Conservation (phyloP, 768 basidiomycete genomes). For the Dentipellis sp. region DNA sequence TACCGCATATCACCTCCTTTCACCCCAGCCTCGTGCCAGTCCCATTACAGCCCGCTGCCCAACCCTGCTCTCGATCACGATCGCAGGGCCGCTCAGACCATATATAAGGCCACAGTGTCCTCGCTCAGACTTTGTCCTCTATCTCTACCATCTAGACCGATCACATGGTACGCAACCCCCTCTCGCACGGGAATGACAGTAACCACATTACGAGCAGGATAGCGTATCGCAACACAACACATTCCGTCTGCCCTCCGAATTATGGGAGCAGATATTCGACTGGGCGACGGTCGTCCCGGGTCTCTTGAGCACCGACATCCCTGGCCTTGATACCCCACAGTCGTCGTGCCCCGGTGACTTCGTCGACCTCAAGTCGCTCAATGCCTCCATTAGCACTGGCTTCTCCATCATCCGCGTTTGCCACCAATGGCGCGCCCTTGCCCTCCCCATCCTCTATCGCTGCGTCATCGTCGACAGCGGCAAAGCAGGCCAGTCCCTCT, state of each 20-base stretch:
- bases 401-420: not conserved
- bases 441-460: not conserved
- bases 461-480: not conserved
- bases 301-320: not conserved
- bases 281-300: not conserved
- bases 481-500: not conserved
- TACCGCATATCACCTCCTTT: too few relatives aligned
- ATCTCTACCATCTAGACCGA: too few relatives aligned
- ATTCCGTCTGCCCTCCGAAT: not conserved
- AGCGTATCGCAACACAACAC: not conserved
- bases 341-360: not conserved
- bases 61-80: too few relatives aligned
- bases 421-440: not conserved
- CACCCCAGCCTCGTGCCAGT: too few relatives aligned
- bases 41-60: too few relatives aligned
- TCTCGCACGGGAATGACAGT: too few relatives aligned
- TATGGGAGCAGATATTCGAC: not conserved
- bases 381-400: not conserved
- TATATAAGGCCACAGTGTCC: too few relatives aligned
- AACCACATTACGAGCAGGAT: too few relatives aligned
- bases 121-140: too few relatives aligned
- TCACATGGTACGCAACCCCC: too few relatives aligned
- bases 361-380: not conserved
- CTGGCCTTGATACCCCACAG: not conserved
- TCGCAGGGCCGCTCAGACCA: too few relatives aligned